Base-by-base conservation (phyloP, 768 basidiomycete genomes). In the Leccinellum albellum region DNA sequence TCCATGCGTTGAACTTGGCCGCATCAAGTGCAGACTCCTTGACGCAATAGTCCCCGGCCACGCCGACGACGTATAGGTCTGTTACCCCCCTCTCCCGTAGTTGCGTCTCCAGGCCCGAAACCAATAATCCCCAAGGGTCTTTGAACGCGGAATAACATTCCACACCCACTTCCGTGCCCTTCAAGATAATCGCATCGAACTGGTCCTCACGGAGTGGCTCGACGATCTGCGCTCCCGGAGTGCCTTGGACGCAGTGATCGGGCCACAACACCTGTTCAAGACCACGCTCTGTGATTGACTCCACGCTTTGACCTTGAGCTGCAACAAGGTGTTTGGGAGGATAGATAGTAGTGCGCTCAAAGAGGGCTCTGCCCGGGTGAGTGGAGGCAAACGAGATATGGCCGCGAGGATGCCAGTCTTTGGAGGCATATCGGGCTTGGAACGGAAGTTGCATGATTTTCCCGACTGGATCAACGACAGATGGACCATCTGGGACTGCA, bases 61-160 rank as follows among this genome's bases (percentile, higher is more conserved):
- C 72, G 1, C 86, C 86, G 8, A 80, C 80, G 35, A 91, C 69
- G 54, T 83, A 84, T 17, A 93, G 71, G 54, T 84, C 81, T 14
- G 80, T 79, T 12, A 89, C 76, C 1, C 67, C 73, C 42, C 74
- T 71, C 45, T 71, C 70, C 54, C 68, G 62, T 50, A 87, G 70
- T 26, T 76, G 57, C 23, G 53, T 64, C 51, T 77, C 76, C n/a
- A 87, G 78, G 4, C 76, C 75, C 9, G 82, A 84, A 55, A 73
- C 67, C 51, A 73, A 59, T 54, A 75, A 73, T 24, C 75, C 76
- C 76, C 82, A 81, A 44, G 81, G 78, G 62, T 86, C 84, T 48
- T 75, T 78, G 65, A 93, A 93, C 1, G 87, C 90, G n/a, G 87
- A 89, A 66, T 94, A 94, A 44, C 85, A 85, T 66, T 94, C 91